These are phyloP conservation scores for Erythrophleum ivorense DNA, from an alignment of 331 rosid species.

Conservation along the genomic window DNA sequence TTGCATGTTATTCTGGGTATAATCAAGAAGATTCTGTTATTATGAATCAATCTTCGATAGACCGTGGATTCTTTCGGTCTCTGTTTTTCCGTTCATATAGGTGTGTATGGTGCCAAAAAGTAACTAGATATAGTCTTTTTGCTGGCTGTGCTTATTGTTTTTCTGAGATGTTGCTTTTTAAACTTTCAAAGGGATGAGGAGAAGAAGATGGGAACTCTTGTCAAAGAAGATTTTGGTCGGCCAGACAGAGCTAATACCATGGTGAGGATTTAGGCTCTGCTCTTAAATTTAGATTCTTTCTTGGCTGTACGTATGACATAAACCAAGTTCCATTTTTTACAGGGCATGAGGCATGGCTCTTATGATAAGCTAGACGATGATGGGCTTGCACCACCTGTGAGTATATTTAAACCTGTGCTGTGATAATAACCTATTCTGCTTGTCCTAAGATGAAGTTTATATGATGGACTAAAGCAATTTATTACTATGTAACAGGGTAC, in stretches of 20 bases:
- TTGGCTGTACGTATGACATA: constrained; percentile 5
- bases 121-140: constrained; percentile 2
- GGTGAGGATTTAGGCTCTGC: constrained; percentile 54
- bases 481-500: constrained; percentile 71
- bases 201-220: constrained; percentile 99
- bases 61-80: constrained; percentile 98
- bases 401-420: constrained; percentile 33
- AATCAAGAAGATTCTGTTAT: constrained; percentile 99
- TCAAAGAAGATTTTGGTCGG: constrained; percentile 98
- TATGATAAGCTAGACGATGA: constrained; percentile 98
- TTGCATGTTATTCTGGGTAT: constrained; percentile 95
- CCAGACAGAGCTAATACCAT: constrained; percentile 92
- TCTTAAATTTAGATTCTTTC: constrained; percentile 13
- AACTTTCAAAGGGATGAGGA: constrained; percentile 78
- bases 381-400: constrained; percentile 95
- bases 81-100: constrained; percentile 95
- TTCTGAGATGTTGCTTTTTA: constrained; percentile 8
- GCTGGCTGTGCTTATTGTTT: neutral
- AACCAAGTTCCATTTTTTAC: constrained; percentile 39
- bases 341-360: constrained; percentile 99
- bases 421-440: constrained; percentile 5
- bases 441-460: neutral
- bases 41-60: constrained; percentile 96
- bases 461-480: constrained; percentile 30
- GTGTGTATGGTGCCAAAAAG: constrained; percentile 43